Evolutionary conservation across 1,284 basidiomycete species (phyloP).

Genomic region (Puccinia triticina): DNA sequence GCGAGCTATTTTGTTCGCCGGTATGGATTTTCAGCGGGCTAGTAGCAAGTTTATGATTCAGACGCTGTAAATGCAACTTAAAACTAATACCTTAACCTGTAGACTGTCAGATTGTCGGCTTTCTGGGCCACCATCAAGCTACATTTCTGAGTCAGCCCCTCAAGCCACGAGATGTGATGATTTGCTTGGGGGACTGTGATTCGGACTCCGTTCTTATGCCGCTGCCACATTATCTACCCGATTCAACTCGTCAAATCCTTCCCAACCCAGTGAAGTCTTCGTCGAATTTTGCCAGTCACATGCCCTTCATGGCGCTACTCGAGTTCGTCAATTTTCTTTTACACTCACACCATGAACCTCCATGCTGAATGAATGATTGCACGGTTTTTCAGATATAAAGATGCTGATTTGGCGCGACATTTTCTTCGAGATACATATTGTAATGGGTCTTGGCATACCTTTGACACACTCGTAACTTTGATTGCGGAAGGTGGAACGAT

Average conservation of each 20-base stretch:
- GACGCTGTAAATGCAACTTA: neutral
- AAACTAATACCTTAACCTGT: neutral
- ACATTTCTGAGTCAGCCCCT: conserved; percentile 39
- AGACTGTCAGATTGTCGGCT: conserved; percentile 43
- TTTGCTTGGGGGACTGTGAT: conserved; percentile 39
- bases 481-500: conserved; percentile 82
- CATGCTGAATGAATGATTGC: neutral
- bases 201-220: conserved; percentile 45
- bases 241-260: conserved; percentile 38
- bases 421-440: conserved; percentile 83
- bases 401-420: conserved; percentile 78
- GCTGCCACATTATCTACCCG: conserved; percentile 34
- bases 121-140: conserved; percentile 44
- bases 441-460: conserved; percentile 78
- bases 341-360: neutral
- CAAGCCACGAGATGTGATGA: conserved; percentile 19
- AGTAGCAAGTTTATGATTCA: conserved; percentile 54
- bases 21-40: conserved; percentile 76
- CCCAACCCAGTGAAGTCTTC: conserved; percentile 33
- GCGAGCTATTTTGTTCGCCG: conserved; percentile 72
- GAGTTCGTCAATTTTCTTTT: conserved; percentile 29
- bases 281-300: neutral
- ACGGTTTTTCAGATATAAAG: conserved; percentile 62
- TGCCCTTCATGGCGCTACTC: conserved; percentile 51
- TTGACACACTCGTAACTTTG: conserved; percentile 77